Evolutionary conservation across 179 eudicot genomes (phyloP), one percentile per base, ranked within the genome.

Genomic region (Nepenthes alata): DNA sequence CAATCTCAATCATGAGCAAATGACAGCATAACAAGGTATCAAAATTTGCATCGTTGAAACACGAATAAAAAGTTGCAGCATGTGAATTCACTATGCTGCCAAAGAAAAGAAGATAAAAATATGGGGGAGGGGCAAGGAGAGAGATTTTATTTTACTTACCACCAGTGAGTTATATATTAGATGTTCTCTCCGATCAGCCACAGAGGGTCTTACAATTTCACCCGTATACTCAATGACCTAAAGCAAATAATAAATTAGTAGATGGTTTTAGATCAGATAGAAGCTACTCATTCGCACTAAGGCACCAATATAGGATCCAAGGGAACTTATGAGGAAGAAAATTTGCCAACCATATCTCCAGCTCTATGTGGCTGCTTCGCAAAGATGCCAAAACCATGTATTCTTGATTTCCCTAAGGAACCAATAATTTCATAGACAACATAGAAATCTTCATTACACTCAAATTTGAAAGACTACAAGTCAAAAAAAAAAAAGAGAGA

Each of bases 331-430:
- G 47, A 52, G 25, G 9, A 61, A 58, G 2, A 51, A 72, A 37
- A 39, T 45, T 14, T 52, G 35, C 39, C 60, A 72, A 89, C 98
- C 98, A 89, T 93, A 77, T 93, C 98, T 58, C 98, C 98, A 52
- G 98, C 95, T 79, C 74, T 85, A 76, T 83, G 95, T 37, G 85
- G 85, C 64, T 70, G 84, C 78, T 89, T 93, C 11, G 98, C 78
- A 65, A 93, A 86, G 64, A 93, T 85, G 58, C 98, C 98, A 71
- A 78, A 86, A 66, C 98, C 98, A 81, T 93, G 98, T 75, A 93
- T 89, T 68, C 84, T 80, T 45, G 98, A 93, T 77, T 93, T 93
- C 15, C 98, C 98, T 93, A 64, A 14, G 50, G 13, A 65, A 62
- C 5, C 45, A 12, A 48, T 10, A 65, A 15, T 55, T 36, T 52